phyloP scores from a whole-genome alignment of 768 basidiomycete species.

The Naganishia friedmannii region DNA sequence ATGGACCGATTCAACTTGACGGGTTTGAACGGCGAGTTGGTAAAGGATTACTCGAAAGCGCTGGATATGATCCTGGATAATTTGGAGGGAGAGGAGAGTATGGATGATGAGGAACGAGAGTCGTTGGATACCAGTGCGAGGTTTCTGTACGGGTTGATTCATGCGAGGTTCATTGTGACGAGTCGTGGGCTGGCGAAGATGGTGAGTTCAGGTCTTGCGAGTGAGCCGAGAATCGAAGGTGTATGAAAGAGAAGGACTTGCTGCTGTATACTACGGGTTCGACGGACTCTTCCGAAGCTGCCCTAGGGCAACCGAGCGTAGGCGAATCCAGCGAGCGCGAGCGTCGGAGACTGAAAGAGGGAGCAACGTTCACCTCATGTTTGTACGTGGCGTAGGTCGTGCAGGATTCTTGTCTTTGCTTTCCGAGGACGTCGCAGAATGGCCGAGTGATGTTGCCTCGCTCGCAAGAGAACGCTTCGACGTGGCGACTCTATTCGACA shows the following conservation, averaged over 20 bases:
- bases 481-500: too few species aligned
- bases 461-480: too few species aligned
- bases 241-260: neutral
- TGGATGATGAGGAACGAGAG: slow-evolving; percentile 88
- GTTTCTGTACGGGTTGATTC: slow-evolving; percentile 90
- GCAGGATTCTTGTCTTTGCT: too few species aligned
- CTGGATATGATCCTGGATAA: slow-evolving; percentile 95
- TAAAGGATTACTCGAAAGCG: slow-evolving; percentile 88
- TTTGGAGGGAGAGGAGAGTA: slow-evolving; percentile 55
- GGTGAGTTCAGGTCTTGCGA: slow-evolving; percentile 57
- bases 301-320: neutral
- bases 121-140: slow-evolving; percentile 92
- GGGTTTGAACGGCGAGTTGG: slow-evolving; percentile 82
- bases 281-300: neutral
- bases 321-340: too few species aligned
- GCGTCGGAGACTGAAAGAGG: too few species aligned
- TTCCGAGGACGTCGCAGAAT: too few species aligned
- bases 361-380: too few species aligned
- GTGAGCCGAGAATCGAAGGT: neutral
- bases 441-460: too few species aligned
- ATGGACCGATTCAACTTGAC: slow-evolving; percentile 99
- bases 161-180: slow-evolving; percentile 95
- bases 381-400: too few species aligned
- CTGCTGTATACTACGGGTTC: neutral
- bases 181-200: slow-evolving; percentile 90